These are phyloP conservation scores for Patellaria atrata DNA, from an alignment of 495 filamentous ascomycete genomes.

Conservation along the genomic window DNA sequence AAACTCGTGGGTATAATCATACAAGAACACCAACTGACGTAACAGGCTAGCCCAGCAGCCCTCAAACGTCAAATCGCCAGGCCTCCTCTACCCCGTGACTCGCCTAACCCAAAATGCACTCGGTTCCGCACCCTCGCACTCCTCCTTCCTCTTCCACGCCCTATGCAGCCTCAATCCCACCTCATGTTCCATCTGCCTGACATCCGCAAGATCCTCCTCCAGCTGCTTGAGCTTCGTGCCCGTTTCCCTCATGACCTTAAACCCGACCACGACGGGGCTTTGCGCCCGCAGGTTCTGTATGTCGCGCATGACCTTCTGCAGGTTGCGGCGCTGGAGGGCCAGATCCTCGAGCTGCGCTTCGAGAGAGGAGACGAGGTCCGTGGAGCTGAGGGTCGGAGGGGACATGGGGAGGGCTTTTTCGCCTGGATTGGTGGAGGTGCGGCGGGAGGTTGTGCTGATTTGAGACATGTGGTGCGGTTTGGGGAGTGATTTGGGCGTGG, in stretches of 20 bases:
- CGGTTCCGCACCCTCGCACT: slow-evolving; percentile 44
- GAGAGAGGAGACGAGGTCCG: slow-evolving; percentile 48
- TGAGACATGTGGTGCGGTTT: slow-evolving; percentile 6
- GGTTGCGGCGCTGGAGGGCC: slow-evolving; percentile 49
- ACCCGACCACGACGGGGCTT: slow-evolving; percentile 42
- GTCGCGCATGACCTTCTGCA: slow-evolving; percentile 35
- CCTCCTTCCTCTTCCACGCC: slow-evolving; percentile 52
- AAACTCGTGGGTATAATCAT: slow-evolving; percentile 1
- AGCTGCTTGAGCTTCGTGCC: slow-evolving; percentile 58
- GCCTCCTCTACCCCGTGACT: slow-evolving; percentile 30
- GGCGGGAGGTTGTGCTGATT: slow-evolving; percentile 13
- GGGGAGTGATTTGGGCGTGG: slow-evolving; percentile 2
- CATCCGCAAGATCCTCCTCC: slow-evolving; percentile 61
- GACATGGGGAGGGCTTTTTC: slow-evolving; percentile 43
- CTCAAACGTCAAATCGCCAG: neutral
- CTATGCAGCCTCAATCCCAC: slow-evolving; percentile 68
- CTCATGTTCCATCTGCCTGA: slow-evolving; percentile 72
- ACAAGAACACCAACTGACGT: neutral
- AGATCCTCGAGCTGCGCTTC: slow-evolving; percentile 54
- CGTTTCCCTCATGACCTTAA: slow-evolving; percentile 46
- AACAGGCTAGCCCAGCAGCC: neutral
- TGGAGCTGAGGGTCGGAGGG: slow-evolving; percentile 41
- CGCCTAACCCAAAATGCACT: slow-evolving; percentile 72
- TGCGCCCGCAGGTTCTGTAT: slow-evolving; percentile 32
- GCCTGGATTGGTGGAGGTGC: slow-evolving; percentile 29